These are phyloP conservation scores for Clavispora vitiphila DNA, from an alignment of 805 yeast genomes.

Conservation along the genomic window DNA sequence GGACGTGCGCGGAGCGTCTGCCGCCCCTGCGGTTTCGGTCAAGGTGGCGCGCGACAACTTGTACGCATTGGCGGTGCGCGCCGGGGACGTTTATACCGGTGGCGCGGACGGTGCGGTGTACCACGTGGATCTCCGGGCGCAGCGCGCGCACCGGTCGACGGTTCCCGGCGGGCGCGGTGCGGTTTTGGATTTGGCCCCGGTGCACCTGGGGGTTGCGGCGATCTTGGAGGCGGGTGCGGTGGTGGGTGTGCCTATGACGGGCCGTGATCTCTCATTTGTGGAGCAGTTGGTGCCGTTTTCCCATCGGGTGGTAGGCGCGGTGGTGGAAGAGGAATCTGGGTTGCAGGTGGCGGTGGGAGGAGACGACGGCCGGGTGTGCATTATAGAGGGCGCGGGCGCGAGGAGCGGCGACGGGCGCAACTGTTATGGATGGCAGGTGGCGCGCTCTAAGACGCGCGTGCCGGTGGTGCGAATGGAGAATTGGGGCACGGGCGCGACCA, in stretches of 20 bases:
- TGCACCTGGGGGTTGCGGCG: neutral
- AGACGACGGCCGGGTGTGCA: conserved; percentile 4
- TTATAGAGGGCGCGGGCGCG: conserved; percentile 2
- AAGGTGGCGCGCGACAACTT: conserved; percentile 11
- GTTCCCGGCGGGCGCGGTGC: conserved; percentile 7
- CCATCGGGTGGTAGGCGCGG: conserved; percentile 7
- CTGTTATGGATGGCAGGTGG: neutral
- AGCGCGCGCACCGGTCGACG: conserved; percentile 2
- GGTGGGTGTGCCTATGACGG: conserved; percentile 1
- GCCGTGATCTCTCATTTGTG: neutral
- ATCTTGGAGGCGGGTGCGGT: conserved; percentile 7
- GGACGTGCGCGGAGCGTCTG: conserved; percentile 6
- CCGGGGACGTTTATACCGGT: conserved; percentile 5
- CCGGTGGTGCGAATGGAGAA: conserved; percentile 2
- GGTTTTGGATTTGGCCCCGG: conserved; percentile 4
- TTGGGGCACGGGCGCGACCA: neutral
- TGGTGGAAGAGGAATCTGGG: neutral
- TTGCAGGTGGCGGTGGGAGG: conserved; percentile 8
- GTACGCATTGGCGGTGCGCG: conserved; percentile 12
- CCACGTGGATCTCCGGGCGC: conserved; percentile 14
- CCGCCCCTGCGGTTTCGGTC: conserved; percentile 9
- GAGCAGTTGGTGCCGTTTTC: neutral
- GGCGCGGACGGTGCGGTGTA: conserved; percentile 16
- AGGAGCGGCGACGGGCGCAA: neutral
- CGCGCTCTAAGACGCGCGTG: neutral